Evolutionary conservation across 495 filamentous ascomycete species (phyloP).

Genomic region (Emericellopsis terricola): DNA sequence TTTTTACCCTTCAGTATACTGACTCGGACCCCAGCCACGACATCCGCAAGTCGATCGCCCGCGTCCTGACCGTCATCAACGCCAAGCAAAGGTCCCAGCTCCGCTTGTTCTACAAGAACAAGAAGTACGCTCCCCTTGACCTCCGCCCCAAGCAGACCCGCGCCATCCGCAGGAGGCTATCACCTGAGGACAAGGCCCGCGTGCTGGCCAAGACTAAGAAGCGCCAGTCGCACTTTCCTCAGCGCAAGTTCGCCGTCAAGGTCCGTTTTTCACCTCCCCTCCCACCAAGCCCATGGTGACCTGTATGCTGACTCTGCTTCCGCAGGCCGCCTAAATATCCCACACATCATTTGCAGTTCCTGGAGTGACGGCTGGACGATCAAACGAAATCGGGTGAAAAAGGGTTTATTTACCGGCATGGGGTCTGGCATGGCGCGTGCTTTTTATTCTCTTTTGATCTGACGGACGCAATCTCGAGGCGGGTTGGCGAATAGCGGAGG

Average conservation of each 20-base stretch:
- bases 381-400: not conserved
- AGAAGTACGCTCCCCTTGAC: slow-evolving; percentile 96
- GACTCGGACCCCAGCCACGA: slow-evolving; percentile 52
- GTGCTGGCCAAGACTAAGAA: slow-evolving; percentile 85
- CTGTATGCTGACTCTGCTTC: not conserved
- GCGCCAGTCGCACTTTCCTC: slow-evolving; percentile 87
- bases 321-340: not conserved
- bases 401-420: no score
- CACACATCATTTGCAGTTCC: not conserved
- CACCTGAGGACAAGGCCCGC: slow-evolving; percentile 66
- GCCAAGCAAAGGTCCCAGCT: slow-evolving; percentile 94
- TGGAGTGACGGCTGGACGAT: not conserved
- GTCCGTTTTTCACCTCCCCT: slow-evolving; percentile 36
- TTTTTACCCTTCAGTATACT: slow-evolving; percentile 6
- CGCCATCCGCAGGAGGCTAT: slow-evolving; percentile 82
- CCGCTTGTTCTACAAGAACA: slow-evolving; percentile 97
- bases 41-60: slow-evolving; percentile 97
- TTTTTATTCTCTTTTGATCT: no score
- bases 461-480: no score
- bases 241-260: slow-evolving; percentile 97
- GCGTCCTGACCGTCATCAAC: slow-evolving; percentile 97
- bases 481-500: not conserved
- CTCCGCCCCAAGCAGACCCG: slow-evolving; percentile 94
- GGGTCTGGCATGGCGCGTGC: no score
- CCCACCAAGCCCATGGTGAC: no score